phyloP scores from a whole-genome alignment of 345 rosid genomes.

The Arabidopsis arenosa region DNA sequence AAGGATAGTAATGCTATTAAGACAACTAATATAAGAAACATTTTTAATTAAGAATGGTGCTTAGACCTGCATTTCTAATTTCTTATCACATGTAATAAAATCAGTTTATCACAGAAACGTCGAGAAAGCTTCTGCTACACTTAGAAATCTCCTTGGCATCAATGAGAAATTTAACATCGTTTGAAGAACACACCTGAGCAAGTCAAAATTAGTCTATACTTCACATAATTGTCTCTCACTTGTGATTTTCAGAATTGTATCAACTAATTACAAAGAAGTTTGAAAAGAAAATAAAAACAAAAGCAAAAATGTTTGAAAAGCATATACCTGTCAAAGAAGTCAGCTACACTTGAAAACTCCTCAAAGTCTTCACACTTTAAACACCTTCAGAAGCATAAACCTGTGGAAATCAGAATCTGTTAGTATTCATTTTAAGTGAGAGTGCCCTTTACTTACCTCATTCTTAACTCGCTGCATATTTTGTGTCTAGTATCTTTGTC shows the following conservation, averaged over 20 bases:
- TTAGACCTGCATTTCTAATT: too few relatives aligned
- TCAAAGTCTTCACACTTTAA: background rate
- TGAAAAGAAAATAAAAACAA: background rate
- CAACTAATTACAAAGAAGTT: slow-evolving; percentile 14
- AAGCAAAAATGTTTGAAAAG: background rate
- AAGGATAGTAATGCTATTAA: too few relatives aligned
- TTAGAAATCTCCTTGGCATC: background rate
- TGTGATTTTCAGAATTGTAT: too few relatives aligned
- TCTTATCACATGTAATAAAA: too few relatives aligned
- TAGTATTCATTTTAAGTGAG: background rate
- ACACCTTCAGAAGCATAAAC: too few relatives aligned
- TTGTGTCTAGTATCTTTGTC: background rate
- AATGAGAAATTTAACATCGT: background rate
- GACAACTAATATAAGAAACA: too few relatives aligned
- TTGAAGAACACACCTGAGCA: slow-evolving; percentile 1
- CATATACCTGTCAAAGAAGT: slow-evolving; percentile 12
- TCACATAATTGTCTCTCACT: too few relatives aligned
- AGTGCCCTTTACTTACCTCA: background rate
- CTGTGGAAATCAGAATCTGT: background rate
- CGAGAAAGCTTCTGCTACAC: background rate
- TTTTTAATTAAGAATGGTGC: too few relatives aligned
- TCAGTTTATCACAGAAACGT: background rate
- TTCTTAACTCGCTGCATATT: background rate
- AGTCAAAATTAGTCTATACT: background rate
- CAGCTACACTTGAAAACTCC: background rate